These are phyloP conservation scores for Microcera coccophila DNA, from an alignment of 2,329 filamentous ascomycete genomes.

Conservation along the genomic window DNA sequence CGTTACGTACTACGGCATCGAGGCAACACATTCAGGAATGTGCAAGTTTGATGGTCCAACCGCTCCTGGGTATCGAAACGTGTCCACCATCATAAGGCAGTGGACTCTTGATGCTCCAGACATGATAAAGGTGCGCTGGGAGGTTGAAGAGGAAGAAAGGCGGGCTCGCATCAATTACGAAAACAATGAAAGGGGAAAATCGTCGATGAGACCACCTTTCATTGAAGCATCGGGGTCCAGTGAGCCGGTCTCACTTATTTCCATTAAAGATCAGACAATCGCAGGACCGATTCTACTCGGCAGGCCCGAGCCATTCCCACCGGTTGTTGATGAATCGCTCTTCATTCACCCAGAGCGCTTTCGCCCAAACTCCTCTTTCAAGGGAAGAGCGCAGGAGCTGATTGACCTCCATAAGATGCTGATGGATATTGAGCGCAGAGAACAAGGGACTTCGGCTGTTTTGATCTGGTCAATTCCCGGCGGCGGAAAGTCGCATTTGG, in stretches of 20 bases:
- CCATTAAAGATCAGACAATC: conserved; percentile 2
- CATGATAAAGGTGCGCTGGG: conserved; percentile 56
- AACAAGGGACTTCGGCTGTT: conserved; percentile 21
- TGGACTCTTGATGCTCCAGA: conserved; percentile 53
- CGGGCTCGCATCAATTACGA: conserved; percentile 41
- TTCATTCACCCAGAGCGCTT: conserved; percentile 25
- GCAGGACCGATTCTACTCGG: conserved; percentile 3
- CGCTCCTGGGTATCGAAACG: conserved; percentile 60
- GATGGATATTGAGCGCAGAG: conserved; percentile 15
- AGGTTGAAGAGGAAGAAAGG: conserved; percentile 54
- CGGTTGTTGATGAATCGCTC: conserved; percentile 7
- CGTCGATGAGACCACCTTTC: conserved; percentile 39
- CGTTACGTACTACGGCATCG: conserved; percentile 70
- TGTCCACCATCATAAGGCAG: conserved; percentile 47
- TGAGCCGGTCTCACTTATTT: conserved; percentile 2
- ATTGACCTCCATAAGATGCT: conserved; percentile 20
- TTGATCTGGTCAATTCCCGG: conserved; percentile 22
- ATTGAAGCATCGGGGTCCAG: conserved; percentile 9
- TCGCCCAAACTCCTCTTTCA: conserved; percentile 22
- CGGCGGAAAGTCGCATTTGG: conserved; percentile 23
- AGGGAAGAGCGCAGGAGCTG: conserved; percentile 15
- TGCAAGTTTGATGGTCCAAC: conserved; percentile 64
- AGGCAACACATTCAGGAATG: conserved; percentile 67
- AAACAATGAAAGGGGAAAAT: conserved; percentile 27
- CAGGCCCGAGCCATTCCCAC: conserved; percentile 1